Evolutionary conservation across 2,329 filamentous ascomycete species (phyloP).

Genomic region (Ophiostoma sp.): DNA sequence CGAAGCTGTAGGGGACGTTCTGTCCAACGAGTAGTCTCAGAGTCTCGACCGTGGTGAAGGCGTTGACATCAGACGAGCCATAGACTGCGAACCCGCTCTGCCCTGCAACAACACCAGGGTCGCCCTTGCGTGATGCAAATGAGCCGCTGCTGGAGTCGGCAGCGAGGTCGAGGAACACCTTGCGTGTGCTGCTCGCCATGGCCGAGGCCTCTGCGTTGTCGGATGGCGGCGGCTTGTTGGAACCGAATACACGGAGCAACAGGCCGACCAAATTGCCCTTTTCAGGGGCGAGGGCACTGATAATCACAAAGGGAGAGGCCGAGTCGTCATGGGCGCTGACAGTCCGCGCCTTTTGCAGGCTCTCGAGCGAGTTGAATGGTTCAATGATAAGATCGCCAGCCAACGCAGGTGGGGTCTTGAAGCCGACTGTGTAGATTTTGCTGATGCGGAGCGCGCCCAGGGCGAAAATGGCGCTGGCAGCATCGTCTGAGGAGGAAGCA

Average conservation of each 20-base stretch:
- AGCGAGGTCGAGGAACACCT: slow-evolving; percentile 79
- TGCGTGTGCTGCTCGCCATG: slow-evolving; percentile 47
- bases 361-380: slow-evolving; percentile 75
- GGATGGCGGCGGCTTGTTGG: slow-evolving; percentile 35
- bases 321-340: slow-evolving; percentile 42
- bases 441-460: slow-evolving; percentile 73
- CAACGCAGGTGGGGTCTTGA: slow-evolving; percentile 64
- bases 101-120: slow-evolving; percentile 69
- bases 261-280: slow-evolving; percentile 79
- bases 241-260: slow-evolving; percentile 70
- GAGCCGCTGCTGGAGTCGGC: slow-evolving; percentile 43
- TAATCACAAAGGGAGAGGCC: slow-evolving; percentile 72
- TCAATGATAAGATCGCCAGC: slow-evolving; percentile 70
- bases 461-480: slow-evolving; percentile 76
- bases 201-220: slow-evolving; percentile 38
- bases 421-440: slow-evolving; percentile 82
- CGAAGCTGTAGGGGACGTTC: slow-evolving; percentile 86
- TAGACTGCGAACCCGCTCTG: slow-evolving; percentile 78
- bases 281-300: slow-evolving; percentile 75
- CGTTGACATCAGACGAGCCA: slow-evolving; percentile 74
- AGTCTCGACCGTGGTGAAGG: slow-evolving; percentile 82
- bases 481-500: slow-evolving; percentile 71
- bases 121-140: slow-evolving; percentile 57
- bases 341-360: slow-evolving; percentile 53
- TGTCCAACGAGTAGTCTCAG: slow-evolving; percentile 76